A percentile compares a stretch with the other conserved stretches of the same genome.
Evolutionary conservation across 2,329 filamentous ascomycete genomes (phyloP).

Genomic region (Claviceps pazoutovae): DNA sequence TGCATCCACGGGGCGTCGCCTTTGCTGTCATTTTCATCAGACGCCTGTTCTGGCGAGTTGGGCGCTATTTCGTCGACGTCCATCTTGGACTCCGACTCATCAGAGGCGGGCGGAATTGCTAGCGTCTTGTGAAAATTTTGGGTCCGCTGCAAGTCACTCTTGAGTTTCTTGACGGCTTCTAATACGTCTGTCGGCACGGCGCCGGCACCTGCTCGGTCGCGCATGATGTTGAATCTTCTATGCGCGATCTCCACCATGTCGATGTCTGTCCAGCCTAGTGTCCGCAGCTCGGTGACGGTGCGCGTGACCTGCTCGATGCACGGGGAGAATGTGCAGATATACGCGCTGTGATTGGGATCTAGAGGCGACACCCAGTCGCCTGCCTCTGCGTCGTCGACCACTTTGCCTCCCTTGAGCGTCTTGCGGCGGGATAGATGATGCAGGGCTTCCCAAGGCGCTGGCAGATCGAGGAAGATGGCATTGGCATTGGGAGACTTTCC

Average conservation of each 20-base stretch:
- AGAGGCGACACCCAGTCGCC: conserved; percentile 44
- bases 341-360: conserved; percentile 54
- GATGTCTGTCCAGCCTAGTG: conserved; percentile 79
- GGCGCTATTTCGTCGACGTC: conserved; percentile 21
- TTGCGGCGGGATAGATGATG: conserved; percentile 53
- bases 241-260: conserved; percentile 85
- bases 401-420: conserved; percentile 12
- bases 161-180: conserved; percentile 62
- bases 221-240: conserved; percentile 63
- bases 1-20: conserved; percentile 52
- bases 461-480: conserved; percentile 66
- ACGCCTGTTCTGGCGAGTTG: conserved; percentile 3
- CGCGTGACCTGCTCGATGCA: conserved; percentile 92
- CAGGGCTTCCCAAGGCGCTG: conserved; percentile 68
- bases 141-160: conserved; percentile 57
- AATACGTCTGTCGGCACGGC: conserved; percentile 58
- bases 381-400: conserved; percentile 9
- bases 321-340: conserved; percentile 89
- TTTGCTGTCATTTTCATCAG: conserved; percentile 8
- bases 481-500: conserved; percentile 49
- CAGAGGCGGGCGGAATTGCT: conserved; percentile 12
- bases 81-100: conserved; percentile 25
- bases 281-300: conserved; percentile 68
- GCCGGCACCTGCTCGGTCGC: conserved; percentile 69
- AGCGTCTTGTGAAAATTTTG: conserved; percentile 45